These are phyloP conservation scores for Heritiera fomes DNA, from an alignment of 345 rosid species.

Conservation along the genomic window DNA sequence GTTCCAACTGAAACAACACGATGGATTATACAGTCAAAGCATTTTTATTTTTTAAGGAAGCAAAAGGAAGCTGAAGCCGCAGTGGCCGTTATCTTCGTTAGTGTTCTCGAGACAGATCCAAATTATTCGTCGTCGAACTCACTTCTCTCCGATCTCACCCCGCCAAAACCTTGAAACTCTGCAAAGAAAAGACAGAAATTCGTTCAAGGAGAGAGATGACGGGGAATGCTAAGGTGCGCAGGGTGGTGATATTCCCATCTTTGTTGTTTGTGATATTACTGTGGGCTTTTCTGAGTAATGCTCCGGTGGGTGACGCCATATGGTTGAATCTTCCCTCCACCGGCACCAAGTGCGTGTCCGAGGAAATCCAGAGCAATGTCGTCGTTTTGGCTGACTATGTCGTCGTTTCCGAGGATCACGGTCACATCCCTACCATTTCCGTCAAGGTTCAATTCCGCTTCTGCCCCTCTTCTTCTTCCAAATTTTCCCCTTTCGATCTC, in stretches of 20 bases:
- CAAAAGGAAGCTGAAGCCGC: not conserved
- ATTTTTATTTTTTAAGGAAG: too few relatives aligned
- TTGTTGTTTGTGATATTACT: not conserved
- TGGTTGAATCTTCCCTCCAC: constrained; percentile 72
- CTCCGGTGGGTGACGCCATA: constrained; percentile 46
- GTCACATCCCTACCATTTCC: constrained; percentile 53
- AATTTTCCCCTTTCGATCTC: not conserved
- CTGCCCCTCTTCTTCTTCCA: not conserved
- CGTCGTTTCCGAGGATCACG: constrained; percentile 61
- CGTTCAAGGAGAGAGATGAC: not conserved
- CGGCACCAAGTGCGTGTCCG: constrained; percentile 91
- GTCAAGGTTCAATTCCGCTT: constrained; percentile 51
- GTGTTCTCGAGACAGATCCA: not conserved
- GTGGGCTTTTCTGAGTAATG: constrained; percentile 18
- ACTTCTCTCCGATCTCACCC: not conserved
- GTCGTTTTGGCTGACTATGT: constrained; percentile 82
- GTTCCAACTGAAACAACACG: too few relatives aligned
- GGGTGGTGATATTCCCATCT: constrained; percentile 12
- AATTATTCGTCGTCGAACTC: not conserved
- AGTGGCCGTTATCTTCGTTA: not conserved
- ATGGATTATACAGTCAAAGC: too few relatives aligned
- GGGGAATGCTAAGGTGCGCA: constrained; percentile 16
- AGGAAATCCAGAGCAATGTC: constrained; percentile 77
- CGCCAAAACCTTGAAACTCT: not conserved
- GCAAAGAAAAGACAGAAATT: not conserved